Evolutionary conservation across 2,329 filamentous ascomycete genomes (phyloP).

Genomic region (Neopestalotiopsis clavispora): DNA sequence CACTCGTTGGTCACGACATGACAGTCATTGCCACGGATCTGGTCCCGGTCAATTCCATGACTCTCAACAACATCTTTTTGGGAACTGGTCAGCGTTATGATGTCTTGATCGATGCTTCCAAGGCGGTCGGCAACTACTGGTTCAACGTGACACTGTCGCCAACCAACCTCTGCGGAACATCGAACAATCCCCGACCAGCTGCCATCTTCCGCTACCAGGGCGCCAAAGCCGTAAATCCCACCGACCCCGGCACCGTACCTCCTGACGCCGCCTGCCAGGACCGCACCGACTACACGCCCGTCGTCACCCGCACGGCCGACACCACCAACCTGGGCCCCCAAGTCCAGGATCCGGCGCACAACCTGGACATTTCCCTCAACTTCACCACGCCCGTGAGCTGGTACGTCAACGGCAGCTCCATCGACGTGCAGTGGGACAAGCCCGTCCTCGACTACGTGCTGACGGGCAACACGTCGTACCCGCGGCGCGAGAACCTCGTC

Average conservation of each 20-base stretch:
- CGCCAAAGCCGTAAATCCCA: slow-evolving; percentile 34
- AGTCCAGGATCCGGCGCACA: neutral
- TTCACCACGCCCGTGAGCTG: slow-evolving; percentile 18
- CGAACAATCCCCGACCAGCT: slow-evolving; percentile 38
- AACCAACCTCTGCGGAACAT: slow-evolving; percentile 34
- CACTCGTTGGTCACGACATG: slow-evolving; percentile 53
- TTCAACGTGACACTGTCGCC: slow-evolving; percentile 39
- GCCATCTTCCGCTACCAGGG: slow-evolving; percentile 45
- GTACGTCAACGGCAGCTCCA: slow-evolving; percentile 20
- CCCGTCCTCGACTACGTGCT: slow-evolving; percentile 34
- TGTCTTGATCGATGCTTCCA: slow-evolving; percentile 50
- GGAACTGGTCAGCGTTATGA: slow-evolving; percentile 54
- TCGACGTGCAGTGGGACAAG: slow-evolving; percentile 34
- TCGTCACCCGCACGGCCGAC: slow-evolving; percentile 33
- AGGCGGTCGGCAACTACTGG: slow-evolving; percentile 43
- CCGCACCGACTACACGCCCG: slow-evolving; percentile 24
- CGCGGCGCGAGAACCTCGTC: slow-evolving; percentile 21
- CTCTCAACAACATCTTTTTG: slow-evolving; percentile 53
- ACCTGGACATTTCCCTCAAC: slow-evolving; percentile 14
- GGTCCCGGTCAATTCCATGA: slow-evolving; percentile 55
- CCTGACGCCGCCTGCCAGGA: slow-evolving; percentile 26
- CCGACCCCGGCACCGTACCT: slow-evolving; percentile 30
- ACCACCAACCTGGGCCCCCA: slow-evolving; percentile 28
- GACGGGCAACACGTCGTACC: slow-evolving; percentile 24
- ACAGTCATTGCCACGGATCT: slow-evolving; percentile 58